Conservation (phyloP, 2,329 filamentous ascomycete species). For the Aspergillus viridinutans region DNA sequence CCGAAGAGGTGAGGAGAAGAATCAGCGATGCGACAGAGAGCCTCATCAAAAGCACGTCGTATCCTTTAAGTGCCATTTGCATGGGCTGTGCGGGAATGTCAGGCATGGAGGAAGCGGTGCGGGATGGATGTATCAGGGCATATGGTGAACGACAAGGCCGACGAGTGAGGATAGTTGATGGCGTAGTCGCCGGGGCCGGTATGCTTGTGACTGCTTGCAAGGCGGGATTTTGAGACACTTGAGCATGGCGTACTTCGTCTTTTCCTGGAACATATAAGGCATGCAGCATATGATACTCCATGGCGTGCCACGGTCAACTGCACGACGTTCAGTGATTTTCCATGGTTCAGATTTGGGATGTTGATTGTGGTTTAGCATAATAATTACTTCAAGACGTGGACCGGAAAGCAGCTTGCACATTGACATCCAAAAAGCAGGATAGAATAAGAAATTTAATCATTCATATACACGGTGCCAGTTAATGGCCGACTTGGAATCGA, state of each 20-base stretch:
- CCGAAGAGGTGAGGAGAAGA: conserved; percentile 59
- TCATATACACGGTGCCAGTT: neutral
- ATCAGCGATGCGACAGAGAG: conserved; percentile 67
- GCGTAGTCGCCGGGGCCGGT: conserved; percentile 43
- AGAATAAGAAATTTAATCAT: neutral
- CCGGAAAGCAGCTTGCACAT: neutral
- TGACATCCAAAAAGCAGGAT: neutral
- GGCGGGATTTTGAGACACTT: conserved; percentile 26
- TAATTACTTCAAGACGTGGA: neutral
- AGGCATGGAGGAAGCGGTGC: conserved; percentile 73
- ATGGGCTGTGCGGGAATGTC: conserved; percentile 92
- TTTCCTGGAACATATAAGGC: neutral
- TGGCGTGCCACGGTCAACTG: neutral
- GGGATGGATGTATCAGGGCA: conserved; percentile 61
- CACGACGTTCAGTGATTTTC: neutral
- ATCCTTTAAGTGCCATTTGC: conserved; percentile 64
- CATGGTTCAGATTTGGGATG: neutral
- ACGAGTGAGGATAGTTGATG: conserved; percentile 70
- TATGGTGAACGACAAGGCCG: conserved; percentile 58
- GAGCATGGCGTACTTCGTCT: neutral
- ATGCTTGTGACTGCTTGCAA: conserved; percentile 35
- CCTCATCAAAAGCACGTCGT: conserved; percentile 50
- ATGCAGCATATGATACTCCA: neutral
- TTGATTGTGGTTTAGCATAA: neutral
- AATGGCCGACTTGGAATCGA: neutral